Percentiles rank a stretch among this genome's conserved stretches.
These are phyloP conservation scores for Dendrobium nobile DNA, from an alignment of 106 monocot species.

Conservation along the genomic window DNA sequence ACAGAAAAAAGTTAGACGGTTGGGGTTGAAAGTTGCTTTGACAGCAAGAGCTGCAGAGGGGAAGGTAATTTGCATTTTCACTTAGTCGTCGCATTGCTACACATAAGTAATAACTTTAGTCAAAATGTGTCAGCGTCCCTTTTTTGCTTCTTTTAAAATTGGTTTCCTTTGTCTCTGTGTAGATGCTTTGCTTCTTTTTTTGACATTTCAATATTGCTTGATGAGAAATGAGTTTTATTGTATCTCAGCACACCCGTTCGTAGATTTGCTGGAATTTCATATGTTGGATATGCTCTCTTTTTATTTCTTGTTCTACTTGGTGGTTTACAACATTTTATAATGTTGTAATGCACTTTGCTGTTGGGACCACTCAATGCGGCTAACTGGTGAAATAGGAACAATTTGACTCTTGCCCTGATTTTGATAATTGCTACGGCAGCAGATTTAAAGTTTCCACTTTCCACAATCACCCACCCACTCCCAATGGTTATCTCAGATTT, in stretches of 20 bases:
- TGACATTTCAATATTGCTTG: background rate
- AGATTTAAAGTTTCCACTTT: too few relatives aligned
- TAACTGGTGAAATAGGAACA: too few relatives aligned
- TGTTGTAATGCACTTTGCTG: too few relatives aligned
- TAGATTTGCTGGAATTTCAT: too few relatives aligned
- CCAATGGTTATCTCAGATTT: too few relatives aligned
- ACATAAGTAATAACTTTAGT: too few relatives aligned
- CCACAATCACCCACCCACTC: too few relatives aligned
- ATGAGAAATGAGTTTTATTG: background rate
- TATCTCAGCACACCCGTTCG: background rate
- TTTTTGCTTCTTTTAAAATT: background rate
- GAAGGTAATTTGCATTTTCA: conserved; percentile 44
- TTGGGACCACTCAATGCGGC: too few relatives aligned
- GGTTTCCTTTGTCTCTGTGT: background rate
- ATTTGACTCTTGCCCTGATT: too few relatives aligned
- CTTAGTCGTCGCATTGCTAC: background rate
- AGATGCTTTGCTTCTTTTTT: background rate
- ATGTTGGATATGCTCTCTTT: background rate
- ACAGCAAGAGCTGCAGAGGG: conserved; percentile 85
- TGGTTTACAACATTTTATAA: too few relatives aligned
- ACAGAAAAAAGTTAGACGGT: conserved; percentile 81
- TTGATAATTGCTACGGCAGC: too few relatives aligned
- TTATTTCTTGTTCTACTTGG: background rate
- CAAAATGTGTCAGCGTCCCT: background rate
- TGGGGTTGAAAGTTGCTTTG: conserved; percentile 83